Percentiles rank a stretch among this genome's conserved stretches.
phyloP scores from a whole-genome alignment of 441 rosid genomes.

The Pelargonium fulgidum region DNA sequence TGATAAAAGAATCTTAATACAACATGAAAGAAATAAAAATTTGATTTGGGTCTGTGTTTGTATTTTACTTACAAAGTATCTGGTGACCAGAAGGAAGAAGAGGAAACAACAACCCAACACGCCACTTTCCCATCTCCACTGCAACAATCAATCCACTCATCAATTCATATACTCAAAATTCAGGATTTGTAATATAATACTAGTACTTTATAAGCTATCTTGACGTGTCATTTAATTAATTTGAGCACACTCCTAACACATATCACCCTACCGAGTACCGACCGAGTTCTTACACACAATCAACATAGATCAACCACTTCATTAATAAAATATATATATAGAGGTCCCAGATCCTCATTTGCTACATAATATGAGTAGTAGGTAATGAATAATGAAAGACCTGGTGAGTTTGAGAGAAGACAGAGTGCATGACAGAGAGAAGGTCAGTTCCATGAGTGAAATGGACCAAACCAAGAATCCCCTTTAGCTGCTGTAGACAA shows the following conservation, averaged over 20 bases:
- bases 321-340: too few relatives aligned
- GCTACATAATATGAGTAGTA: too few relatives aligned
- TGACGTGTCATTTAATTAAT: too few relatives aligned
- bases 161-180: too few relatives aligned
- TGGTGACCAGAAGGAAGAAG: slow-evolving; percentile 50
- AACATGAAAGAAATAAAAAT: neutral
- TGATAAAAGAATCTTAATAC: too few relatives aligned
- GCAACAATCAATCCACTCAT: slow-evolving; percentile 3
- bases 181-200: too few relatives aligned
- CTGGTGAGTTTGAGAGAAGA: slow-evolving; percentile 47
- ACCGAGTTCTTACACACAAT: too few relatives aligned
- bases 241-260: too few relatives aligned
- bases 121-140: slow-evolving; percentile 77
- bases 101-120: slow-evolving; percentile 59
- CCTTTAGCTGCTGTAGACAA: slow-evolving; percentile 70
- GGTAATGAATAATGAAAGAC: slow-evolving; percentile 21
- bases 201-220: too few relatives aligned
- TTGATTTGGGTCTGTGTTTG: neutral
- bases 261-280: neutral
- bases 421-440: slow-evolving; percentile 48
- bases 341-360: too few relatives aligned
- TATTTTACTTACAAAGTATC: slow-evolving; percentile 46
- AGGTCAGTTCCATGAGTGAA: slow-evolving; percentile 70
- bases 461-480: slow-evolving; percentile 54
- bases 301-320: too few relatives aligned